Conservation (phyloP, 2,329 filamentous ascomycete species). For the Colletotrichum tropicale region DNA sequence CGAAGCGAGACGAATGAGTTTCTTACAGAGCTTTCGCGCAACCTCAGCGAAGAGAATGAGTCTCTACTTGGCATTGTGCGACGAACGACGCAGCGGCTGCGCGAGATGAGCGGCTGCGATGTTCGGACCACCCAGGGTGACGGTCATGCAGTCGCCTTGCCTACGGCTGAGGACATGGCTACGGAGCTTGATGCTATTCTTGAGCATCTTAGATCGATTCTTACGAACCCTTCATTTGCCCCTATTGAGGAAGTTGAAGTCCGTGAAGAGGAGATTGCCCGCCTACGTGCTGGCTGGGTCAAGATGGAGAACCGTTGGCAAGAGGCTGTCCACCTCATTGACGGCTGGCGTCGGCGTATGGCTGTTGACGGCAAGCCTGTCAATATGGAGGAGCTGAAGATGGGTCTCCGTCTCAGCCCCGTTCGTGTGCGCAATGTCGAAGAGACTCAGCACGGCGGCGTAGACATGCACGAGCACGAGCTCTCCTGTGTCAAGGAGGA, state of each 20-base stretch:
- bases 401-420: conserved; percentile 69
- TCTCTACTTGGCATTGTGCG: conserved; percentile 74
- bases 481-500: conserved; percentile 37
- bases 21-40: conserved; percentile 81
- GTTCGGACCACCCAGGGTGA: conserved; percentile 26
- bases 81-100: conserved; percentile 73
- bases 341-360: conserved; percentile 88
- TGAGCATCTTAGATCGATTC: conserved; percentile 78
- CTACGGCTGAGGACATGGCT: conserved; percentile 68
- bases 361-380: conserved; percentile 71
- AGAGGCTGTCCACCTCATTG: conserved; percentile 89
- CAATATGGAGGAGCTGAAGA: conserved; percentile 70
- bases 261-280: conserved; percentile 88
- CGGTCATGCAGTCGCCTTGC: conserved; percentile 32
- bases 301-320: conserved; percentile 92
- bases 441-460: conserved; percentile 44
- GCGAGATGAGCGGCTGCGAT: conserved; percentile 68
- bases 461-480: conserved; percentile 34
- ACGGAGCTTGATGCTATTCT: conserved; percentile 78
- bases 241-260: conserved; percentile 91
- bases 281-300: conserved; percentile 85
- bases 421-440: conserved; percentile 58
- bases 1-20: conserved; percentile 91
- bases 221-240: conserved; percentile 96
- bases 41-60: conserved; percentile 92